Conservation (phyloP, 306 rosid species). For the Coriaria nepalensis region DNA sequence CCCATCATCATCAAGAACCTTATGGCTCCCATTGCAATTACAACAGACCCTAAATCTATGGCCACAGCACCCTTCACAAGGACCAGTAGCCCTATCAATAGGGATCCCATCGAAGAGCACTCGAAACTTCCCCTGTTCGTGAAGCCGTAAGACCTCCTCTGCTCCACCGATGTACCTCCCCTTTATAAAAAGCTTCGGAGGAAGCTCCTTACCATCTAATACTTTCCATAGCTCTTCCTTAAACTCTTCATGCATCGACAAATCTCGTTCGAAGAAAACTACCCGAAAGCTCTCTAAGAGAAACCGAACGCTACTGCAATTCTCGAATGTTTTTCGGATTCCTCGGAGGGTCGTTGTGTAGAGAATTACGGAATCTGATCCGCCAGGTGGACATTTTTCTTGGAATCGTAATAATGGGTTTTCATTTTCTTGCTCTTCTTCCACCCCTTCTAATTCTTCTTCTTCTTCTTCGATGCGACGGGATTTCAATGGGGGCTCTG, state of each 20-base stretch:
- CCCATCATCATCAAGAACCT: conserved; percentile 26
- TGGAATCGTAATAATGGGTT: conserved; percentile 33
- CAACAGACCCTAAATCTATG: conserved; percentile 58
- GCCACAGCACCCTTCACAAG: conserved; percentile 74
- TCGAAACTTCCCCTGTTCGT: conserved; percentile 61
- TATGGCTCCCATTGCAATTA: conserved; percentile 68
- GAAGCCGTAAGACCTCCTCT: conserved; percentile 53
- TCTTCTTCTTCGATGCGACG: conserved; percentile 14
- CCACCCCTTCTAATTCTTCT: too few relatives aligned
- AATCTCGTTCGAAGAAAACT: conserved; percentile 50
- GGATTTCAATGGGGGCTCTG: conserved; percentile 12
- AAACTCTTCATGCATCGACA: conserved; percentile 68
- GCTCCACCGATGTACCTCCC: conserved; percentile 79
- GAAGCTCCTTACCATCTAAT: conserved; percentile 32
- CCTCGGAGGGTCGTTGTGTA: conserved; percentile 78
- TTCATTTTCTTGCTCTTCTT: background rate
- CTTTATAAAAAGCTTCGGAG: conserved; percentile 72
- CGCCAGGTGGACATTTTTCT: conserved; percentile 69
- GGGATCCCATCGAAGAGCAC: conserved; percentile 47
- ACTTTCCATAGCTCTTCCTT: conserved; percentile 53
- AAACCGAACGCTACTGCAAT: conserved; percentile 63
- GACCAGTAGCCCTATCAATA: conserved; percentile 23
- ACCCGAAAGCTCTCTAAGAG: conserved; percentile 63
- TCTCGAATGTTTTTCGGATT: conserved; percentile 68
- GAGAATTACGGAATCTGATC: conserved; percentile 40